These are phyloP conservation scores for Ottelia alismoides DNA, from an alignment of 106 monocot genomes.

Conservation along the genomic window DNA sequence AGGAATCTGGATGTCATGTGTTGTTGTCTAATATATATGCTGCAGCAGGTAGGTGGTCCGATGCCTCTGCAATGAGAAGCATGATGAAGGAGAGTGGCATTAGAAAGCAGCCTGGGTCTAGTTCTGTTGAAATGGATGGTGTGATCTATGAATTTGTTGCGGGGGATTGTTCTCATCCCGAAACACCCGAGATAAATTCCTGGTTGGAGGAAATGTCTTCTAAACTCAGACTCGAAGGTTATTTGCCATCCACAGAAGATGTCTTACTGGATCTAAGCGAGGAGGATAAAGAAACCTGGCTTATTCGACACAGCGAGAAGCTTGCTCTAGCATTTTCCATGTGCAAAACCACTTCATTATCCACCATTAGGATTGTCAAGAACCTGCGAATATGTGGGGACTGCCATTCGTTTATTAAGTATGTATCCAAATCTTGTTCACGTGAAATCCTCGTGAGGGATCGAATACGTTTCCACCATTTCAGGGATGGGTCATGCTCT, in stretches of 20 bases:
- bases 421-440: slow-evolving; percentile 13
- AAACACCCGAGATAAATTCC: slow-evolving; percentile 7
- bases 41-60: slow-evolving; percentile 47
- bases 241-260: slow-evolving; percentile 17
- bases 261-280: slow-evolving; percentile 21
- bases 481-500: slow-evolving; percentile 24
- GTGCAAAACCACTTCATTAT: slow-evolving; percentile 11
- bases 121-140: slow-evolving; percentile 43
- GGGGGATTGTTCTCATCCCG: slow-evolving; percentile 12
- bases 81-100: slow-evolving; percentile 28
- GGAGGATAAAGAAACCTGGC: slow-evolving; percentile 32
- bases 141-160: slow-evolving; percentile 25
- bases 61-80: slow-evolving; percentile 30
- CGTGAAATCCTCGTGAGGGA: slow-evolving; percentile 26
- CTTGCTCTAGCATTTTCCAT: slow-evolving; percentile 21
- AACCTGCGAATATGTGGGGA: slow-evolving; percentile 66
- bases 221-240: slow-evolving; percentile 16
- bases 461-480: slow-evolving; percentile 28
- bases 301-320: slow-evolving; percentile 29
- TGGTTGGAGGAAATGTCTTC: slow-evolving; percentile 23
- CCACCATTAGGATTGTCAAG: slow-evolving; percentile 45
- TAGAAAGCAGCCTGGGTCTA: slow-evolving; percentile 49
- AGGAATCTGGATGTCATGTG: slow-evolving; percentile 45
- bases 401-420: slow-evolving; percentile 33
- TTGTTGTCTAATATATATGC: slow-evolving; percentile 67